Evolutionary conservation across 495 filamentous ascomycete species (phyloP).

Genomic region (Talaromyces wortmannii): DNA sequence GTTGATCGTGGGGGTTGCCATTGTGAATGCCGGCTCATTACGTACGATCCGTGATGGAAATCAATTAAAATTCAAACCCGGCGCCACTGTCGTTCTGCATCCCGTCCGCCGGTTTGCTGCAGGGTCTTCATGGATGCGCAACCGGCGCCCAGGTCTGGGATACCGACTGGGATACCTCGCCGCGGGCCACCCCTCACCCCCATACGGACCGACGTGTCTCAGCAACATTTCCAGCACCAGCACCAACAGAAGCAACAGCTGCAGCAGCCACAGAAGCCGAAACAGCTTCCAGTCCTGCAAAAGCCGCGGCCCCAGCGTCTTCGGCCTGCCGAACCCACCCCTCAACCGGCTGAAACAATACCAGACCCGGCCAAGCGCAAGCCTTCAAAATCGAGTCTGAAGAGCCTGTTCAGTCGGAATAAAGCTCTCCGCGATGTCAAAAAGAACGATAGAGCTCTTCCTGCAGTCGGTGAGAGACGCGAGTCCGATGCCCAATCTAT

Average conservation of each 20-base stretch:
- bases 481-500: conserved; percentile 7
- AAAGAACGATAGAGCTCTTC: conserved; percentile 19
- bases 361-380: conserved; percentile 29
- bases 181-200: conserved; percentile 3
- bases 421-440: conserved; percentile 19
- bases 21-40: too few species aligned
- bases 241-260: not conserved
- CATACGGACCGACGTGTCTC: conserved; percentile 2
- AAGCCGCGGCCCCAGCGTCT: conserved; percentile 23
- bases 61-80: not conserved
- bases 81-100: not conserved
- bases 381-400: conserved; percentile 32
- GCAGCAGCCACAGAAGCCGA: not conserved
- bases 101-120: not conserved
- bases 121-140: conserved; percentile 3
- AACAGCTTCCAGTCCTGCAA: not conserved
- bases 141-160: conserved; percentile 2
- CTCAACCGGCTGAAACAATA: conserved; percentile 22
- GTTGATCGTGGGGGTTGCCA: too few species aligned
- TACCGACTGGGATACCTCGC: not conserved
- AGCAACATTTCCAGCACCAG: not conserved
- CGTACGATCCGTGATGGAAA: not conserved
- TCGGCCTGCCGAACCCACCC: conserved; percentile 27
- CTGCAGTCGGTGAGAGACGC: conserved; percentile 27
- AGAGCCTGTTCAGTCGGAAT: conserved; percentile 32